Percentiles rank a stretch among this genome's conserved stretches.
Evolutionary conservation across 177 flowering plant species (phyloP).

Genomic region (Telopea speciosissima): DNA sequence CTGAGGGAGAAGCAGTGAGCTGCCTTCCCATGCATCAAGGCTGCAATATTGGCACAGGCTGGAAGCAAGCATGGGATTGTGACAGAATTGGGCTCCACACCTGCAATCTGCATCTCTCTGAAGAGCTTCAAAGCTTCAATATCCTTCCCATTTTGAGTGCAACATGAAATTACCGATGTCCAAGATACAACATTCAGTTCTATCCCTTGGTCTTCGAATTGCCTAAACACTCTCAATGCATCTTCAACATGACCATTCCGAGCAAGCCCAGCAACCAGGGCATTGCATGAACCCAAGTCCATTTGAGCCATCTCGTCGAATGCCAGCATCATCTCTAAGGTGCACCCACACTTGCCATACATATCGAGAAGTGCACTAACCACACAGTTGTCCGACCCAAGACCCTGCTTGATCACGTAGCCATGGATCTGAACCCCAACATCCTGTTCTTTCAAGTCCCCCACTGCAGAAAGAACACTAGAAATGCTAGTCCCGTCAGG

Average conservation of each 20-base stretch:
- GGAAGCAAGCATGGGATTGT: conserved; percentile 83
- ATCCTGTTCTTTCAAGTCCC: conserved; percentile 37
- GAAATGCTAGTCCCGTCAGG: conserved; percentile 53
- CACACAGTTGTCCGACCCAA: conserved; percentile 46
- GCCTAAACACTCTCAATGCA: conserved; percentile 46
- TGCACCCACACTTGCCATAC: conserved; percentile 66
- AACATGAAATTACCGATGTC: conserved; percentile 78
- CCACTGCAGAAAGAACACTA: conserved; percentile 57
- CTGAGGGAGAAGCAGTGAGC: conserved; percentile 68
- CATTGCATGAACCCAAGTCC: conserved; percentile 68
- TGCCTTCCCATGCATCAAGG: conserved; percentile 74
- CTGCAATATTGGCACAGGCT: conserved; percentile 87
- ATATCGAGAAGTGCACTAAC: conserved; percentile 60
- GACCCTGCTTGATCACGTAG: conserved; percentile 49
- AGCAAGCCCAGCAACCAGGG: conserved; percentile 59
- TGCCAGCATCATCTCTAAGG: conserved; percentile 38
- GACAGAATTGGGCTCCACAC: conserved; percentile 63
- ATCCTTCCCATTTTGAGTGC: conserved; percentile 79
- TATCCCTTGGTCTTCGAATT: conserved; percentile 32
- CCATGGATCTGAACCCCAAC: conserved; percentile 59
- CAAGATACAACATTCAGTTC: conserved; percentile 74
- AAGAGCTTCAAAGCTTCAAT: conserved; percentile 73
- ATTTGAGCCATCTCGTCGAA: conserved; percentile 41
- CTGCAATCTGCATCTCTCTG: conserved; percentile 68
- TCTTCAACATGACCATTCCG: conserved; percentile 59